Base-by-base conservation (phyloP, 2,329 filamentous ascomycete genomes). In the Pleurostoma richardsiae region DNA sequence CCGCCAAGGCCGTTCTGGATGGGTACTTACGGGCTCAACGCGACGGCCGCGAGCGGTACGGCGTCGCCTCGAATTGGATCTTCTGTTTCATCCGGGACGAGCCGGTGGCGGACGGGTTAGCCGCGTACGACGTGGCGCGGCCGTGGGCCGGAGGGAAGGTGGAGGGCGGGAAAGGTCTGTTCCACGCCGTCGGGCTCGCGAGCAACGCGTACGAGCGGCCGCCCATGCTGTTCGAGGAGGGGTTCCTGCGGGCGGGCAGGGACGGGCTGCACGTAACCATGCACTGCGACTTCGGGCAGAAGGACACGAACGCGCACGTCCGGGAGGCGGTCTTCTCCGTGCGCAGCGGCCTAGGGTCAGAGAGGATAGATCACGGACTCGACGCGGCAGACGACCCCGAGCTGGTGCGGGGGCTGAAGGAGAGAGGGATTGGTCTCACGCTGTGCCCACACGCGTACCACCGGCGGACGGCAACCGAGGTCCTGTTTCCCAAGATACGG, bases 221-320 rank as follows among this genome's bases (percentile, higher is more conserved):
- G 5, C 71, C 71, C 0, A 56, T 60, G 42, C 58, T 74, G 29
- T 76, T 76, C 50, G 67, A 72, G 42, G 53, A 62, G 11, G 59
- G 63, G 0, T 76, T 68, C 44, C 50, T 47, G 6, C 52, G 57
- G 26, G 70, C 70, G 3, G 53, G 58, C 44, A 48, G 47, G 10
- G 70, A 74, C 39, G 70, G 71, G 0, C 62, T 73, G 45, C 65
- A 69, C 36, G 57, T 73, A 10, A 78, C 74, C 3, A 68, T 68
- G 54, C 74, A 78, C 46, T 76, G 72, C 55, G 74, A 77, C 48
- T 71, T 77, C 40, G 73, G 71, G 40, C 71, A 76, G 51, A 69
- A 71, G 46, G 71, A 76, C 49, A 68, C 69, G 0, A 65, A 66
- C 27, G 66, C 65, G 29, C 71, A 77, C 48, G 63, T 74, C 11